These are phyloP conservation scores for Leishmania aethiopica DNA, from an alignment of 208 protist genomes.

Conservation along the genomic window DNA sequence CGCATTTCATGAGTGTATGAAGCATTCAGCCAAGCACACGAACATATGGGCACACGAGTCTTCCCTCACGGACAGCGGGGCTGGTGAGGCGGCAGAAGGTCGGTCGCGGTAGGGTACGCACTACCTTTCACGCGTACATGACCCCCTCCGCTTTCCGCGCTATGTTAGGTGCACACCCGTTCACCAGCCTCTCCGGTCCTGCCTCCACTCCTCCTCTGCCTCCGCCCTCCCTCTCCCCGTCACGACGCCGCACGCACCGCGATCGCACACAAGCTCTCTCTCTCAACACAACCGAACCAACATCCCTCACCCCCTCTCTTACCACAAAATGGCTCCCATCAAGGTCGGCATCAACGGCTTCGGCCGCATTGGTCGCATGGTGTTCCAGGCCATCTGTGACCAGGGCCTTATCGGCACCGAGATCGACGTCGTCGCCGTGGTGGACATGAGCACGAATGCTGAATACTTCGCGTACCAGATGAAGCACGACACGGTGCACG, in stretches of 20 bases:
- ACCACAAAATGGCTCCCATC: slow-evolving; percentile 52
- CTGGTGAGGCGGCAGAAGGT: too few species aligned
- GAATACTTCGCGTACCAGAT: slow-evolving; percentile 98
- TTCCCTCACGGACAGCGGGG: too few species aligned
- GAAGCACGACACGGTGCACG: slow-evolving; percentile 98
- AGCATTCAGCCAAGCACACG: too few species aligned
- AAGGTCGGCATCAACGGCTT: slow-evolving; percentile 98
- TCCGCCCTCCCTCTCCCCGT: not conserved
- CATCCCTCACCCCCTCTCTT: not conserved
- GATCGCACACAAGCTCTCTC: not conserved
- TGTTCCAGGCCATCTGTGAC: slow-evolving; percentile 92
- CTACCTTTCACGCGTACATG: not conserved
- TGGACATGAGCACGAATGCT: slow-evolving; percentile 97
- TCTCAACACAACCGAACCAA: slow-evolving; percentile 2
- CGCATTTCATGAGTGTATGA: too few species aligned
- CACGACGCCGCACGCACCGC: not conserved
- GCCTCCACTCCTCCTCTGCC: not conserved
- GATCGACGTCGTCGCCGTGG: slow-evolving; percentile 95
- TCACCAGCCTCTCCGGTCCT: not conserved
- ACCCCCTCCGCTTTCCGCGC: not conserved
- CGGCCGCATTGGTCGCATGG: slow-evolving; percentile 98
- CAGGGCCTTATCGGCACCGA: slow-evolving; percentile 67
- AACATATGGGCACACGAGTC: too few species aligned
- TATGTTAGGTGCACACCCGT: not conserved
- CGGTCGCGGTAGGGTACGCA: too few species aligned